Conservation (phyloP, 2,329 filamentous ascomycete species). For the Microcyclosporella mali region DNA sequence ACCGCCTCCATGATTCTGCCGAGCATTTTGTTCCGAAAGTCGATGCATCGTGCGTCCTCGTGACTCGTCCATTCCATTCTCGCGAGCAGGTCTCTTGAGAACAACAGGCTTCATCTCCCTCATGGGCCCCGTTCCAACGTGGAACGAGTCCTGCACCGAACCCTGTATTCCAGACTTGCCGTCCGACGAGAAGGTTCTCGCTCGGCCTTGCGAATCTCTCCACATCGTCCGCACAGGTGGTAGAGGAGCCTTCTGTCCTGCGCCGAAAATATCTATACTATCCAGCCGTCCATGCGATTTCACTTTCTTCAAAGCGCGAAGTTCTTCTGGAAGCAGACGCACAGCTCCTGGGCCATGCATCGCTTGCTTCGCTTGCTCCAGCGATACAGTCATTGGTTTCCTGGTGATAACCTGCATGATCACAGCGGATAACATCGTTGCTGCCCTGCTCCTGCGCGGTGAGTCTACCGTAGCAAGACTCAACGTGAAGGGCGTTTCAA, state of each 20-base stretch:
- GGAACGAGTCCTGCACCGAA: constrained; percentile 10
- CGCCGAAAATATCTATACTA: constrained; percentile 6
- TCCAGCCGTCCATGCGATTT: constrained; percentile 17
- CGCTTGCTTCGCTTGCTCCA: constrained; percentile 23
- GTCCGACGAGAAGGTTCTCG: constrained; percentile 8
- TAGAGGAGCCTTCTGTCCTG: not conserved
- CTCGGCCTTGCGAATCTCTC: constrained; percentile 16
- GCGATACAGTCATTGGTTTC: constrained; percentile 21
- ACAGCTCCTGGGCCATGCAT: constrained; percentile 24
- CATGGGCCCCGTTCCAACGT: constrained; percentile 12
- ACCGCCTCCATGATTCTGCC: too few species aligned
- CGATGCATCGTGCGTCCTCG: constrained; percentile 12
- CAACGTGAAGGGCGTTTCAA: constrained; percentile 5
- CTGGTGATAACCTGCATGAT: constrained; percentile 14
- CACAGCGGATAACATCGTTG: constrained; percentile 11
- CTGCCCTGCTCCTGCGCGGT: too few species aligned
- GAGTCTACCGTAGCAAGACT: not conserved
- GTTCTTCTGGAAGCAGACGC: constrained; percentile 29
- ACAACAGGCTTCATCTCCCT: constrained; percentile 12
- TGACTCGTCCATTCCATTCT: constrained; percentile 9
- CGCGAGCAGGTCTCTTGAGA: not conserved
- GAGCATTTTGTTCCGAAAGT: not conserved
- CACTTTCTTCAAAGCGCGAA: constrained; percentile 18
- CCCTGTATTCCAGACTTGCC: constrained; percentile 1
- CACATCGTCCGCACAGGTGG: constrained; percentile 7